A percentile compares a stretch with the other conserved stretches of the same genome.
Evolutionary conservation across 768 basidiomycete genomes (phyloP).

Genomic region (Xanthoconium purpureum): DNA sequence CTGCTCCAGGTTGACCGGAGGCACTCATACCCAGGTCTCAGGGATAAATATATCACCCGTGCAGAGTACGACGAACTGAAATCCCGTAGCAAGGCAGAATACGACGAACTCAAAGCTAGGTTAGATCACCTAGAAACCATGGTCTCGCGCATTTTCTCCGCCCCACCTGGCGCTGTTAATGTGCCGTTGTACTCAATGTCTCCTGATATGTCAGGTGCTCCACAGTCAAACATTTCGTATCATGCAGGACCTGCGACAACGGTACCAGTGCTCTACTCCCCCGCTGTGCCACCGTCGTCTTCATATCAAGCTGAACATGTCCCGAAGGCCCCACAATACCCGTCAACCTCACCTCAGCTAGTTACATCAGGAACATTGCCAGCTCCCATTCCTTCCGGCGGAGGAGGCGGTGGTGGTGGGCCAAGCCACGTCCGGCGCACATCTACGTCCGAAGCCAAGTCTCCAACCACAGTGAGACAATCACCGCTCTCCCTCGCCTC

Average conservation of each 20-base stretch:
- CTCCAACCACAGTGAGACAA: conserved; percentile 33
- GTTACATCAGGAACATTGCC: conserved; percentile 23
- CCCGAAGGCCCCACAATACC: conserved; percentile 26
- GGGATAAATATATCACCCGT: conserved; percentile 79
- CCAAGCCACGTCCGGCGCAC: conserved; percentile 27
- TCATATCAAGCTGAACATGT: conserved; percentile 26
- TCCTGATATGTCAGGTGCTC: conserved; percentile 29
- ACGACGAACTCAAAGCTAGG: conserved; percentile 60
- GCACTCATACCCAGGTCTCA: conserved; percentile 27
- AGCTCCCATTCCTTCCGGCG: conserved; percentile 11
- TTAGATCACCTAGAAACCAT: conserved; percentile 58
- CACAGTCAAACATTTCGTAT: conserved; percentile 25
- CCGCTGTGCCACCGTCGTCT: conserved; percentile 17
- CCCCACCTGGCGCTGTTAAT: conserved; percentile 25
- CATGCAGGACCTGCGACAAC: conserved; percentile 27
- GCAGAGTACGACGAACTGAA: conserved; percentile 76
- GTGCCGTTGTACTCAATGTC: conserved; percentile 32
- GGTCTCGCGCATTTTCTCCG: conserved; percentile 41
- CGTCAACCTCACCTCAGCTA: conserved; percentile 27
- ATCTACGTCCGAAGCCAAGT: conserved; percentile 31
- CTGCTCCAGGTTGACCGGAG: neutral
- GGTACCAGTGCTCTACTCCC: conserved; percentile 27
- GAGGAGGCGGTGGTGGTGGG: conserved; percentile 13
- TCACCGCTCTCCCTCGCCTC: conserved; percentile 41
- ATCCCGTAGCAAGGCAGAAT: conserved; percentile 38